Evolutionary conservation across 2,329 filamentous ascomycete species (phyloP).

Genomic region (Didymella sp.): DNA sequence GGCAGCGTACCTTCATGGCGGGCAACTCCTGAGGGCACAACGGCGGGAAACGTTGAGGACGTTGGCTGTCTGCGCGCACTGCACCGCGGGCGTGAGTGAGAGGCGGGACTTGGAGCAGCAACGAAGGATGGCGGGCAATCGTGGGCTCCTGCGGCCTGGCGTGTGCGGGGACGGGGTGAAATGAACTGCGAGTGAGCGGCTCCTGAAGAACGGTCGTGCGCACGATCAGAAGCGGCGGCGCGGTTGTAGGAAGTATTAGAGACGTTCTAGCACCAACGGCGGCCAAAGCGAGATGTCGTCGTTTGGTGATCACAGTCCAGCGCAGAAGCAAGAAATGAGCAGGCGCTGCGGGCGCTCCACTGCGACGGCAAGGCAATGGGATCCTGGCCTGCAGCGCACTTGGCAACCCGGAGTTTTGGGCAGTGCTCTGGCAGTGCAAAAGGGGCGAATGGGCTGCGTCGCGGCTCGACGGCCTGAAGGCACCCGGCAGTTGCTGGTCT

Average conservation of each 20-base stretch:
- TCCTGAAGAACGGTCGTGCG: conserved; percentile 16
- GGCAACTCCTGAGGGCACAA: conserved; percentile 9
- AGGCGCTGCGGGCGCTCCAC: conserved; percentile 17
- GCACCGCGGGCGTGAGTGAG: conserved; percentile 20
- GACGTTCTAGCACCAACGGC: conserved; percentile 13
- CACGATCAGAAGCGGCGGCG: conserved; percentile 17
- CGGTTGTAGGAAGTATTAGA: background rate
- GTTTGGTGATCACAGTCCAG: conserved; percentile 11
- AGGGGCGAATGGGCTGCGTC: conserved; percentile 12
- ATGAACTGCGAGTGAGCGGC: conserved; percentile 22
- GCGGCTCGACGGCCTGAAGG: conserved; percentile 14
- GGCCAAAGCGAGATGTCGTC: conserved; percentile 17
- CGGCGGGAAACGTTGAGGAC: conserved; percentile 11
- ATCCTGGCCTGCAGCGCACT: conserved; percentile 21
- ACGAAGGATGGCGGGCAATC: conserved; percentile 19
- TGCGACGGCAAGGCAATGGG: conserved; percentile 21
- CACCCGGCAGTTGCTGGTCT: conserved; percentile 14
- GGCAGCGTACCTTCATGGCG: conserved; percentile 31
- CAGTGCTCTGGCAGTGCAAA: conserved; percentile 20
- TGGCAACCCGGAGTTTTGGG: conserved; percentile 23
- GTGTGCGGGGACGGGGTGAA: conserved; percentile 28
- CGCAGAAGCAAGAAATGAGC: conserved; percentile 24
- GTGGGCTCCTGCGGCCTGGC: conserved; percentile 27
- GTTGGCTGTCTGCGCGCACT: conserved; percentile 21
- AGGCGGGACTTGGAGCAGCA: conserved; percentile 21